Base-by-base conservation (phyloP, 2,329 filamentous ascomycete genomes). In the Phaeomoniella chlamydospora region DNA sequence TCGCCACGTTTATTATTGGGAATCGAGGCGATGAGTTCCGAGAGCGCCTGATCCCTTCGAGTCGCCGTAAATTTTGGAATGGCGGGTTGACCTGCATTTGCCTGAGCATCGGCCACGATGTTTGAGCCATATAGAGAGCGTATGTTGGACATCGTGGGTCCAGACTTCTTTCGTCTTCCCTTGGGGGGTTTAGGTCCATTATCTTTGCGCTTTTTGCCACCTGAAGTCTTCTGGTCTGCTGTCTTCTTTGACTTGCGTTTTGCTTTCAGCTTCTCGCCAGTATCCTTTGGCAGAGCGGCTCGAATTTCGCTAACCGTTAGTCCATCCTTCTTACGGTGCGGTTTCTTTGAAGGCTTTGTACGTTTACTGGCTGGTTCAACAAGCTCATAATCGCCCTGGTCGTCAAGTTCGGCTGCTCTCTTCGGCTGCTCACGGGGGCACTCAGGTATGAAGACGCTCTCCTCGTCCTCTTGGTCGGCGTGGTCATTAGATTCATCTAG, bases 11-110 rank as follows among this genome's bases (percentile, higher is more conserved):
- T 46, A 4, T 40, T 45, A 12, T 37, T 35, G 2, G 55, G 52
- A 18, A 58, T 49, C 33, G 37, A 50, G 1, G 46, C 48, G 29
- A 59, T 41, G 1, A 59, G 36, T 17, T 57, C 48, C 5, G 38
- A 36, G 2, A 61, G 37, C n/a, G 55, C 57, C n/a, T 45, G 44
- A 4, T 45, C 30, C 31, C 50, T 53, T 31, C 54, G 41, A 3
- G 37, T 39, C 3, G 26, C 39, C 3, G 34, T 41, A 26, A 49
- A 54, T 2, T 17, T 38, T 12, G 51, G 54, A 33, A 52, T 47
- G 3, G 37, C 43, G 2, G 37, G 41, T 29, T 47, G 37, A 1
- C 35, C 36, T 13, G 46, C 40, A 37, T 51, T 58, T 5, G 35
- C 41, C 14, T 54, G 47, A 3, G 46, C 52, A n/a, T 49, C 47